phyloP scores from a whole-genome alignment of 202 grass and related monocot species.

The Digitaria exilis region DNA sequence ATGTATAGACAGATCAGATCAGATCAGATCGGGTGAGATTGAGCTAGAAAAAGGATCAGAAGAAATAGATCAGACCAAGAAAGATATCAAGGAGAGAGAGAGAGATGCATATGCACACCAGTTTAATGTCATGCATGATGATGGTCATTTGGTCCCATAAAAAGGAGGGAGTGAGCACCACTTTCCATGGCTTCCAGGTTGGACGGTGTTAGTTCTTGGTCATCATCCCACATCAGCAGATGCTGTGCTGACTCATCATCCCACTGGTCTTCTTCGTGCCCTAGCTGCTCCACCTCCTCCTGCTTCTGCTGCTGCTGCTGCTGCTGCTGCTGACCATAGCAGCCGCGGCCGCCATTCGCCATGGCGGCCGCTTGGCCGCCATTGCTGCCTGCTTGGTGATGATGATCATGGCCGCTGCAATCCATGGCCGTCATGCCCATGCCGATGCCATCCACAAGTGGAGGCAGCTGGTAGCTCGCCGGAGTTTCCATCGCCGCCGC shows the following conservation, averaged over 20 bases:
- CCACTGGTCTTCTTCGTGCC: slow-evolving; percentile 23
- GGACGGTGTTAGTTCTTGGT: slow-evolving; percentile 67
- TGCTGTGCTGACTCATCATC: slow-evolving; percentile 46
- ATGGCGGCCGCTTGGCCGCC: slow-evolving; percentile 10
- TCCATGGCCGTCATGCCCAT: slow-evolving; percentile 54
- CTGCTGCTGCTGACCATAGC: slow-evolving; percentile 19
- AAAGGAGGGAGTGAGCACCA: slow-evolving; percentile 69
- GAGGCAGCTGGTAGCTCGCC: slow-evolving; percentile 63
- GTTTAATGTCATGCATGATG: slow-evolving; percentile 46
- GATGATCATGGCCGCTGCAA: not conserved
- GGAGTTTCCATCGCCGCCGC: slow-evolving; percentile 56
- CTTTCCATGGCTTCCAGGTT: slow-evolving; percentile 66
- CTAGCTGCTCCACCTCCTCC: slow-evolving; percentile 12
- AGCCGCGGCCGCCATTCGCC: slow-evolving; percentile 23
- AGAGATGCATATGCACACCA: slow-evolving; percentile 19
- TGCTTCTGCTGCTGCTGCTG: not conserved
- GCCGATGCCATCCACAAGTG: slow-evolving; percentile 61
- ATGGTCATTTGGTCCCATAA: slow-evolving; percentile 70
- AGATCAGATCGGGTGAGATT: slow-evolving; percentile 24
- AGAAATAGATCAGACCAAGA: slow-evolving; percentile 3
- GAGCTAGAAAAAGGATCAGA: slow-evolving; percentile 45
- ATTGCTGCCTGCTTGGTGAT: not conserved
- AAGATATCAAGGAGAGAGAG: not conserved
- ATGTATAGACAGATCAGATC: slow-evolving; percentile 43
- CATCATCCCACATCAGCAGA: slow-evolving; percentile 57